Conservation (phyloP, 371 early-diverging fungal species). For the Funneliformis caledonium region DNA sequence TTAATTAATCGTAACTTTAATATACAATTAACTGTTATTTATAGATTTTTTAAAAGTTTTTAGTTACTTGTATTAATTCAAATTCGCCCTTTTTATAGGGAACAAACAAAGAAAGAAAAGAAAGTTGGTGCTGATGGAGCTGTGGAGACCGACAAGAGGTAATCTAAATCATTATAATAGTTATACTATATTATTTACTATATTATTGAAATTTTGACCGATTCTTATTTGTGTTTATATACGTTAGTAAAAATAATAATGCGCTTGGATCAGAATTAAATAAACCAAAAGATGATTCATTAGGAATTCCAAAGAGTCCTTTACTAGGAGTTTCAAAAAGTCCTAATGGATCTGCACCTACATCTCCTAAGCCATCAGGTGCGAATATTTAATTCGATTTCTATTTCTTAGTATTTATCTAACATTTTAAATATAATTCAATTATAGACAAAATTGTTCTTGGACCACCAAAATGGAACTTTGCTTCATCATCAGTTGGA, state of each 20-base stretch:
- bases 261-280: constrained; percentile 24
- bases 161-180: neutral
- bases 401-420: neutral
- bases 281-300: constrained; percentile 34
- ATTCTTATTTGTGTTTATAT: neutral
- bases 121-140: constrained; percentile 21
- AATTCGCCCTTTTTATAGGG: neutral
- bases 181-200: neutral
- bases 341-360: constrained; percentile 47
- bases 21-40: neutral
- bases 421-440: neutral
- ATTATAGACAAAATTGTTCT: constrained; percentile 55
- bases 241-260: constrained; percentile 3
- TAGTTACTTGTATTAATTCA: neutral
- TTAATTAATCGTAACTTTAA: neutral
- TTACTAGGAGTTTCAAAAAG: constrained; percentile 22
- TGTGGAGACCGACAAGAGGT: constrained; percentile 35
- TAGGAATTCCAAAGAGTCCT: constrained; percentile 35
- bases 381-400: neutral
- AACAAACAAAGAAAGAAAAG: constrained; percentile 27
- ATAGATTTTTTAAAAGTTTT: neutral
- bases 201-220: neutral
- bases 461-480: constrained; percentile 58
- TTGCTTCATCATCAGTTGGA: constrained; percentile 55
- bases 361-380: constrained; percentile 49